phyloP scores from a whole-genome alignment of 2,329 filamentous ascomycete species.

The Zasmidium citrigriseum region DNA sequence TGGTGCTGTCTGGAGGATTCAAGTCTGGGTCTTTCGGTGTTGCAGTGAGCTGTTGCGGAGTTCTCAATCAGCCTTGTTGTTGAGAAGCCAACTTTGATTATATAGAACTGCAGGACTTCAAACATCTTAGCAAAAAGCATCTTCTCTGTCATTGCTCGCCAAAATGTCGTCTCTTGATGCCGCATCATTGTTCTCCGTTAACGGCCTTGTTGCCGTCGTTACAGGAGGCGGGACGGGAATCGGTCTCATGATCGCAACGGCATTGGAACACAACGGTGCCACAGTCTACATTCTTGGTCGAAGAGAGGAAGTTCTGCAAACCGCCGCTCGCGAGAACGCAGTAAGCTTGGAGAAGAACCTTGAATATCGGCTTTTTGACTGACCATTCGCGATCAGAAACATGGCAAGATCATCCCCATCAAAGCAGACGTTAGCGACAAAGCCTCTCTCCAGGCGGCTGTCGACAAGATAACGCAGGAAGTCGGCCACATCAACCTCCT shows the following conservation, averaged over 20 bases:
- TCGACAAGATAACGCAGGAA: constrained; percentile 44
- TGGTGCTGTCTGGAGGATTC: too few species aligned
- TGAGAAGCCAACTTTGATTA: too few species aligned
- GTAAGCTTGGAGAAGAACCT: constrained; percentile 13
- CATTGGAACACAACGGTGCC: constrained; percentile 43
- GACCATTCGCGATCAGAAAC: constrained; percentile 25
- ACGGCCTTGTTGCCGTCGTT: constrained; percentile 55
- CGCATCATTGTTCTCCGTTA: constrained; percentile 50
- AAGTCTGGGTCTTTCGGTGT: too few species aligned
- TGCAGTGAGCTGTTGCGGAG: too few species aligned
- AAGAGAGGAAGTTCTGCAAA: constrained; percentile 42
- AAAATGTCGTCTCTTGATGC: constrained; percentile 8
- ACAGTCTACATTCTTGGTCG: constrained; percentile 50
- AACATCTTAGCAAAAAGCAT: too few species aligned
- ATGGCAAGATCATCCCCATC: constrained; percentile 44
- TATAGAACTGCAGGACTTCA: too few species aligned
- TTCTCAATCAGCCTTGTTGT: too few species aligned
- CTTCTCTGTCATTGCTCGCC: neutral
- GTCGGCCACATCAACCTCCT: constrained; percentile 53
- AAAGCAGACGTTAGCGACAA: constrained; percentile 47
- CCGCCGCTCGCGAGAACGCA: constrained; percentile 38
- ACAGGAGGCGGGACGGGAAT: constrained; percentile 44
- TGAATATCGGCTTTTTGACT: neutral
- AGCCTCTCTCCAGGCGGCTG: constrained; percentile 42
- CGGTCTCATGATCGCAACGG: constrained; percentile 39